Percentiles rank a stretch among this genome's conserved stretches.
Evolutionary conservation across 768 basidiomycete species (phyloP).

Genomic region (Mycena vulgaris): DNA sequence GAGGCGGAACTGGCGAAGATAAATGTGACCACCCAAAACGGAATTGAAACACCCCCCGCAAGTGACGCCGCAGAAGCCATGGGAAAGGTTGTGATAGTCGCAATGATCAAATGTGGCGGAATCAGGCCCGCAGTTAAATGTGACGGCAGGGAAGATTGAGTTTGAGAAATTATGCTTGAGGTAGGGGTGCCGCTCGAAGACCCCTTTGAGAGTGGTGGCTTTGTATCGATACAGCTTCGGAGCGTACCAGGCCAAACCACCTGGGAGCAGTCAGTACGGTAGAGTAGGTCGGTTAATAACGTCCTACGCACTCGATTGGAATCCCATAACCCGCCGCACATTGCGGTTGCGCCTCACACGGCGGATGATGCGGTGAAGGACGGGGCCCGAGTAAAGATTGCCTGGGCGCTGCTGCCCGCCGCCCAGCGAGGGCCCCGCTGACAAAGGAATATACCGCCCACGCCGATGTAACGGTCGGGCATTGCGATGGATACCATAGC

Average conservation of each 20-base stretch:
- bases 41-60: background rate
- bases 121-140: background rate
- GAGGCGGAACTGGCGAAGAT: slow-evolving; percentile 31
- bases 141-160: background rate
- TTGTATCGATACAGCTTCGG: background rate
- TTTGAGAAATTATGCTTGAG: background rate
- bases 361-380: no score
- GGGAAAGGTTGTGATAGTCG: slow-evolving; percentile 17
- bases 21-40: slow-evolving; percentile 23
- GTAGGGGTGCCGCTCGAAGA: background rate
- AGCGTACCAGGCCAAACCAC: background rate
- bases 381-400: no score
- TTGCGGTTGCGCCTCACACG: no score
- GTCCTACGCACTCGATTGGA: slow-evolving; percentile 2
- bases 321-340: background rate
- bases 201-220: background rate
- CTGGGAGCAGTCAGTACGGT: background rate
- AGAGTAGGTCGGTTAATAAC: background rate
- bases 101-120: slow-evolving; percentile 21
- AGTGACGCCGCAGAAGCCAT: slow-evolving; percentile 30
- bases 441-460: background rate
- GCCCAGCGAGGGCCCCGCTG: background rate
- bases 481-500: background rate
- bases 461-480: background rate
- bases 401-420: no score